Percentiles rank a stretch among this genome's conserved stretches.
These are phyloP conservation scores for Aegilops bicornis DNA, from an alignment of 176 grass and related monocot species.

Conservation along the genomic window DNA sequence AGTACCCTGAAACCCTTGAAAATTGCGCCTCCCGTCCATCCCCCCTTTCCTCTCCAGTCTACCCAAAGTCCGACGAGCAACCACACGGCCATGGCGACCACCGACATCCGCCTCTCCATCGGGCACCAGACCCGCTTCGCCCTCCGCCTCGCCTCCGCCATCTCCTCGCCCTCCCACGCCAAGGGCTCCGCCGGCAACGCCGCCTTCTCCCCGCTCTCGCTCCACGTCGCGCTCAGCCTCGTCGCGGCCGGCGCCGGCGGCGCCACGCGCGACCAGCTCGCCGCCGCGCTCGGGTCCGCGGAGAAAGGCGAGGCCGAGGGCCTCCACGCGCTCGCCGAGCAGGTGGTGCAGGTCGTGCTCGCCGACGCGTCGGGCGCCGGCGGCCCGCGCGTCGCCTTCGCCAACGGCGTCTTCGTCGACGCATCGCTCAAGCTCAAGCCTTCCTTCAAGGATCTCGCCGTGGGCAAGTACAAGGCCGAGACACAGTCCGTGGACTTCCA, in stretches of 20 bases:
- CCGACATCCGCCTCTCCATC: conserved; percentile 66
- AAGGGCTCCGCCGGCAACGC: conserved; percentile 22
- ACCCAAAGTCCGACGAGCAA: not conserved
- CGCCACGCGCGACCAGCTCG: conserved; percentile 56
- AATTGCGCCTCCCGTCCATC: not conserved
- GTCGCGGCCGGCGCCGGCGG: conserved; percentile 56
- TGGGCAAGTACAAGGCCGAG: conserved; percentile 52
- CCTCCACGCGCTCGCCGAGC: conserved; percentile 54
- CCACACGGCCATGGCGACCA: conserved; percentile 38
- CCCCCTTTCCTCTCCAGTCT: not conserved
- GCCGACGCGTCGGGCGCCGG: conserved; percentile 61
- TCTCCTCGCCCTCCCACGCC: conserved; percentile 24
- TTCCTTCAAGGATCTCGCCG: conserved; percentile 38
- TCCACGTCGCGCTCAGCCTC: conserved; percentile 79
- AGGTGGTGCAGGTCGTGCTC: conserved; percentile 73
- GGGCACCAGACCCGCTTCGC: conserved; percentile 67
- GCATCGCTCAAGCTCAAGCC: conserved; percentile 41
- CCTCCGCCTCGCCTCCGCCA: conserved; percentile 49
- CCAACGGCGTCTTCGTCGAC: conserved; percentile 65
- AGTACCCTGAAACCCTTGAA: not conserved
- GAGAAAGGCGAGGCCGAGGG: not conserved
- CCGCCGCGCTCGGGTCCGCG: conserved; percentile 27
- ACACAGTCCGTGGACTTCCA: conserved; percentile 52
- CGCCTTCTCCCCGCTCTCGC: conserved; percentile 78
- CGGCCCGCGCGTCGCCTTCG: conserved; percentile 61